Evolutionary conservation across 768 basidiomycete genomes (phyloP), one percentile per base, ranked within the genome.

Genomic region (Suillus sp.): DNA sequence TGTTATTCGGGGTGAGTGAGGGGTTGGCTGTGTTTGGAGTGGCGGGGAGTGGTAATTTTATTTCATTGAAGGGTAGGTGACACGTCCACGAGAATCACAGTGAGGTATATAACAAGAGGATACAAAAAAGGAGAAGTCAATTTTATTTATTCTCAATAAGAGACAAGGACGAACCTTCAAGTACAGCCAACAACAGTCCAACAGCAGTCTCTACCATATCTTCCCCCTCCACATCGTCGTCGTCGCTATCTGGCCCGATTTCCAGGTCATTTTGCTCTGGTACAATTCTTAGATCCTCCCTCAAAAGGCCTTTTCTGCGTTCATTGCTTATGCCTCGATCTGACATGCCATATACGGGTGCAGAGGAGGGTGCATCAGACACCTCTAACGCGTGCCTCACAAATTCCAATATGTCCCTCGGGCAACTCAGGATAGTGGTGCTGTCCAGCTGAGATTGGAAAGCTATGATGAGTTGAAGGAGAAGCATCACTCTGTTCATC

Each of bases 151-250:
- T 45, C 37, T 25, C 32, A 30, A 43, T 16, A 18, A 22, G 9
- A 27, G 7, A 48, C 35, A 60, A 34, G 14, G 8, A 58, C 75
- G 64, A 65, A 94, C 96, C 91, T 86, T 96, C 95, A 34, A 98
- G 81, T 40, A 93, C 83, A 1, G 95, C 88, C 4, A 99, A 82
- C 30, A 99, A 77, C 0, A 97, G 75, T 63, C 89, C 91, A 25
- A 97, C 74, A 1, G 93, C 86, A 0, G 94, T 96, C 64, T 87
- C 84, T 0, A 83, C 79, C 80, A 96, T 84, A 61, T 90, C 89
- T 37, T 87, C 81, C 7, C 70, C 68, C 30, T 79, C 79, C 11
- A n/a, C 67, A 20, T 78, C 74, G 47, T 76, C 81, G 62, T 83
- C 82, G 66, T 89, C 87, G 65, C 84, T 86, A 60, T 88, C 88